Base-by-base conservation (phyloP, 1,284 basidiomycete genomes). In the Lentinus polychrous region DNA sequence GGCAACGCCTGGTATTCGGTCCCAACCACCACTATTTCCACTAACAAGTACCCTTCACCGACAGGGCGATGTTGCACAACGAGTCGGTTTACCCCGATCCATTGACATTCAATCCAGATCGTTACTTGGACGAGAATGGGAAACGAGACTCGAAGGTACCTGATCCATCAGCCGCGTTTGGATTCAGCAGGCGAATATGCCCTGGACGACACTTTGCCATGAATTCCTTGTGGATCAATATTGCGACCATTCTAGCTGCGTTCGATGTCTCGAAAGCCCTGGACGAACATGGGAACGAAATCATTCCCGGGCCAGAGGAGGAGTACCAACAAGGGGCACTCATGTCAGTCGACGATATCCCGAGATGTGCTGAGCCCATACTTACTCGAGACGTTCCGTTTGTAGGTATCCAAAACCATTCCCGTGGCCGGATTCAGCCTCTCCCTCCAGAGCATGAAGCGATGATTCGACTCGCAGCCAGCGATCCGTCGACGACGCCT, bases 21-120 rank as follows among this genome's bases (percentile, higher is more conserved):
- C 27, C 22, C 3, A 20, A 41, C 22, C 20, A 7, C 39, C 43
- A 15, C 43, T 14, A 14, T 7, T 14, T 37, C n/a, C 5, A 37
- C 7, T 37, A 14, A 37, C 12, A 37, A 37, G 27, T 27, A 10
- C 10, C 10, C 27, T 27, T 10, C 10, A 27, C 27, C 10, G 12
- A 35, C 23, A 59, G 57, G 55, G 54, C 51, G 8, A 55, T 62
- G 36, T 48, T 61, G 6, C 55, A 58, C 39, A 56, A 62, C 49
- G 53, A 55, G 38, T 40, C 47, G 10, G 36, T 40, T 10, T 62
- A 60, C 49, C 51, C 54, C 10, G 53, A 62, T 37, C 55, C 58
- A 6, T 32, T 46, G 33, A 44, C 42, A 17, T 63, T 62, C 52
- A 54, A 58, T 38, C 61, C 61, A 11, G 58, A 60, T n/a, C 46